A percentile compares a stretch with the other conserved stretches of the same genome.
Evolutionary conservation across 202 grass and related monocot species (phyloP).

Genomic region (Brachypodium distachyon): DNA sequence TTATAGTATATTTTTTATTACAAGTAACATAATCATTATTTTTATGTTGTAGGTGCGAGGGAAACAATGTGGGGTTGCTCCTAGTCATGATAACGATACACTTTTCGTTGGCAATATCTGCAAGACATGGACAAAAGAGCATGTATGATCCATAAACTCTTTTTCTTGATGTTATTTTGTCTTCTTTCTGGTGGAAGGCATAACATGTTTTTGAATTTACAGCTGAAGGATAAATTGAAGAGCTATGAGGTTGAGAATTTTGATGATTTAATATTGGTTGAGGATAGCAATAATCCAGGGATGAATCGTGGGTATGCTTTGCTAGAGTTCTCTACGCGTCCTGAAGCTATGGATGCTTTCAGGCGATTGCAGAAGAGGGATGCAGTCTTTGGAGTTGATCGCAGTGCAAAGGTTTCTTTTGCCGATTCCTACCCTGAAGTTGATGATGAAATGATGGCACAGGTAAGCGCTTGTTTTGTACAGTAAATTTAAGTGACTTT

Average conservation of each 20-base stretch:
- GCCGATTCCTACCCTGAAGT: slow-evolving; percentile 80
- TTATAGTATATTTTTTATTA: not conserved
- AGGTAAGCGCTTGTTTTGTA: slow-evolving; percentile 42
- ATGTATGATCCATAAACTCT: slow-evolving; percentile 38
- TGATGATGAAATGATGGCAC: slow-evolving; percentile 89
- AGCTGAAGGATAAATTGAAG: slow-evolving; percentile 91
- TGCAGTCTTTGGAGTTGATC: slow-evolving; percentile 77
- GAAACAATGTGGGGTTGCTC: slow-evolving; percentile 84
- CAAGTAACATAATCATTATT: slow-evolving; percentile 14
- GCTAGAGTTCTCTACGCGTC: slow-evolving; percentile 82
- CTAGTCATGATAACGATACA: slow-evolving; percentile 89
- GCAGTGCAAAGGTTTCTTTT: slow-evolving; percentile 89
- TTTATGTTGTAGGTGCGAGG: slow-evolving; percentile 53
- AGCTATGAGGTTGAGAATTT: slow-evolving; percentile 79
- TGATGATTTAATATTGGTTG: slow-evolving; percentile 67
- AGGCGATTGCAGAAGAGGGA: slow-evolving; percentile 75
- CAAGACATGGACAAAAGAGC: slow-evolving; percentile 95
- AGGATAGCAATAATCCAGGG: slow-evolving; percentile 74
- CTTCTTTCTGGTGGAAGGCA: not conserved
- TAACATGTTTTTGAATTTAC: slow-evolving; percentile 29
- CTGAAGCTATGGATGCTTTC: slow-evolving; percentile 90
- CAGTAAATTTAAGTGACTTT: not conserved
- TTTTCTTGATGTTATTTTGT: not conserved
- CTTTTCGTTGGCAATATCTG: slow-evolving; percentile 95
- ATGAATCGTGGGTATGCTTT: slow-evolving; percentile 95